A percentile compares a stretch with the other conserved stretches of the same genome.
Conservation (phyloP, 2,329 filamentous ascomycete species). For the Aureobasidium sp. region DNA sequence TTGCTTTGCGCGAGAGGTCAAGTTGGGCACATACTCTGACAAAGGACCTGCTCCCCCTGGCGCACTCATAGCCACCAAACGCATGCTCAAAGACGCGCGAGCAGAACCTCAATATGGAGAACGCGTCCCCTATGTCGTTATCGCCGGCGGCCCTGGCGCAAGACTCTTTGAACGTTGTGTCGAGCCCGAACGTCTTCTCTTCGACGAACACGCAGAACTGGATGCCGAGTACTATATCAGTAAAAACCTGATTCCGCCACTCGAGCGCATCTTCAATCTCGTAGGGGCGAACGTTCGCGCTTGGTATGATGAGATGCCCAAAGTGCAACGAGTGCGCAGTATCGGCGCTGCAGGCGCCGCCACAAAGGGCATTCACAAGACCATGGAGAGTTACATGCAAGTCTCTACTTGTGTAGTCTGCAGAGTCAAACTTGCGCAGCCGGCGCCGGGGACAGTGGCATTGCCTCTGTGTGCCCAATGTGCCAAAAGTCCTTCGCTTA, state of each 20-base stretch:
- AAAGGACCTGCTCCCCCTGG: constrained; percentile 75
- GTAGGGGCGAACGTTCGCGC: constrained; percentile 82
- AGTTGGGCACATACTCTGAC: constrained; percentile 79
- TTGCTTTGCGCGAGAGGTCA: constrained; percentile 89
- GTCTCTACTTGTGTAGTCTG: constrained; percentile 75
- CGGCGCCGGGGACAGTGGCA: constrained; percentile 20
- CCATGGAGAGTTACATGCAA: constrained; percentile 90
- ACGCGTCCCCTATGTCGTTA: constrained; percentile 87
- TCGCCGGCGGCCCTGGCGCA: constrained; percentile 79
- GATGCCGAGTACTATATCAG: constrained; percentile 96
- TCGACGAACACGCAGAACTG: constrained; percentile 69
- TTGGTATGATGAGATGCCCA: constrained; percentile 98
- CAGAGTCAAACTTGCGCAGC: constrained; percentile 48
- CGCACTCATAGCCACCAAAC: constrained; percentile 76
- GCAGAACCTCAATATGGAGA: constrained; percentile 92
- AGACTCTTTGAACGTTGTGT: constrained; percentile 85
- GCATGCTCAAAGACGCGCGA: constrained; percentile 79
- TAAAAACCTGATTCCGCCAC: constrained; percentile 89
- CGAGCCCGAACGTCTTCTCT: constrained; percentile 72
- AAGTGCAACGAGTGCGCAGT: constrained; percentile 67
- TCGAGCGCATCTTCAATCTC: constrained; percentile 94
- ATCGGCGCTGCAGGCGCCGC: constrained; percentile 37
- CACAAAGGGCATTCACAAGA: constrained; percentile 41
- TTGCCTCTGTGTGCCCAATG: constrained; percentile 55
- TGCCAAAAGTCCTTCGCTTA: constrained; percentile 46